Percentiles rank a stretch among this genome's conserved stretches.
phyloP scores from a whole-genome alignment of 768 basidiomycete species.

The Calocera viscosa region DNA sequence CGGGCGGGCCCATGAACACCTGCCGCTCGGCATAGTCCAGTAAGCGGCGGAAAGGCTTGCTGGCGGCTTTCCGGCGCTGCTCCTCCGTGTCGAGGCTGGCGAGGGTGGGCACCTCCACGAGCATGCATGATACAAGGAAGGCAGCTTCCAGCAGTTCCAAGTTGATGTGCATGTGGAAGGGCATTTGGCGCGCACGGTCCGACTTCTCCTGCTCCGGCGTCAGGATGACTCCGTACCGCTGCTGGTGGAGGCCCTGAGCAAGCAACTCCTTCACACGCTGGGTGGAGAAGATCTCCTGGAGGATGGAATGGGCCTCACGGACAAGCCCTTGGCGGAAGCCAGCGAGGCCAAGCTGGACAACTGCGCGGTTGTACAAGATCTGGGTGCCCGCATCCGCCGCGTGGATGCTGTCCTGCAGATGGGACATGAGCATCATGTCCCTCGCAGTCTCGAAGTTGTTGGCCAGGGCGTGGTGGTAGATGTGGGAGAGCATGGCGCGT shows the following conservation, averaged over 20 bases:
- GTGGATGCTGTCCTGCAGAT: constrained; percentile 91
- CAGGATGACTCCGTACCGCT: constrained; percentile 65
- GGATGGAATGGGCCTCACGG: constrained; percentile 80
- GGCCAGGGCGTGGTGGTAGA: constrained; percentile 92
- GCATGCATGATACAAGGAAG: constrained; percentile 96
- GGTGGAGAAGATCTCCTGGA: constrained; percentile 92
- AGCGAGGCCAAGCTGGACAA: constrained; percentile 92
- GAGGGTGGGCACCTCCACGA: constrained; percentile 89
- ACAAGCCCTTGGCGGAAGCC: constrained; percentile 94
- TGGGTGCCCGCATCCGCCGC: constrained; percentile 95
- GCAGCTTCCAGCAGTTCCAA: constrained; percentile 94
- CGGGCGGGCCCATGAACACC: constrained; percentile 96
- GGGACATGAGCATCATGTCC: constrained; percentile 98
- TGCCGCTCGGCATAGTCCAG: constrained; percentile 95
- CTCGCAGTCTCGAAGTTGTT: constrained; percentile 95
- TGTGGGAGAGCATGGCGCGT: constrained; percentile 92
- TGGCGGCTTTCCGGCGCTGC: constrained; percentile 80
- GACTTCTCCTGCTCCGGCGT: constrained; percentile 94
- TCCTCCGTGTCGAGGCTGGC: constrained; percentile 93
- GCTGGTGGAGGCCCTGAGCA: constrained; percentile 90
- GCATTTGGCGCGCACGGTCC: constrained; percentile 87
- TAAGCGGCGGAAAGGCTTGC: constrained; percentile 91
- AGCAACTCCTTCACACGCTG: constrained; percentile 95
- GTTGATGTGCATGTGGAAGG: constrained; percentile 99
- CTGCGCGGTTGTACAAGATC: constrained; percentile 93